Evolutionary conservation across 306 rosid species (phyloP).

Genomic region (Castanospermum australe): DNA sequence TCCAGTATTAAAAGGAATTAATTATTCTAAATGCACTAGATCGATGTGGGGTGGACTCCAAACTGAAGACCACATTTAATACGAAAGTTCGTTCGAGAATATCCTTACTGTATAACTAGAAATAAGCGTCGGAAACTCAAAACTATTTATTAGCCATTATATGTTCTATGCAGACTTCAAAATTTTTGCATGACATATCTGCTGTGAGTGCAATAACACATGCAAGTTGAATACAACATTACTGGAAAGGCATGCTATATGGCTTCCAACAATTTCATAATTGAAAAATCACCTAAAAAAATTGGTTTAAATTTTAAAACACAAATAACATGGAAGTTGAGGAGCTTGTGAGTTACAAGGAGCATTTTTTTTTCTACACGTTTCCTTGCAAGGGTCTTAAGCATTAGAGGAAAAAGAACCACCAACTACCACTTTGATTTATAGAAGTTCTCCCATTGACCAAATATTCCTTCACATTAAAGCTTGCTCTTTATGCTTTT

Average conservation of each 20-base stretch:
- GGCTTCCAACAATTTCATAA: background rate
- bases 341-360: background rate
- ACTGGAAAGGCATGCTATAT: background rate
- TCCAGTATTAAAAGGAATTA: background rate
- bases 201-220: background rate
- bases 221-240: background rate
- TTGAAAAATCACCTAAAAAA: background rate
- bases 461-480: constrained; percentile 23
- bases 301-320: background rate
- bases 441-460: constrained; percentile 17
- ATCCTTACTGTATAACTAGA: background rate
- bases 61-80: too few relatives aligned
- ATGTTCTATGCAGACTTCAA: background rate
- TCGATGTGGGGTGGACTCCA: too few relatives aligned
- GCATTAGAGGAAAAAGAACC: background rate
- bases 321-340: background rate
- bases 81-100: too few relatives aligned
- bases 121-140: background rate
- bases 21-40: background rate
- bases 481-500: constrained; percentile 32
- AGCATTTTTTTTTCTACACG: background rate
- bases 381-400: constrained; percentile 9
- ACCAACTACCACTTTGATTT: background rate
- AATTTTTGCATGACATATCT: background rate
- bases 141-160: background rate